phyloP scores from a whole-genome alignment of 169 alveolate species.

The Besnoitia besnoiti region DNA sequence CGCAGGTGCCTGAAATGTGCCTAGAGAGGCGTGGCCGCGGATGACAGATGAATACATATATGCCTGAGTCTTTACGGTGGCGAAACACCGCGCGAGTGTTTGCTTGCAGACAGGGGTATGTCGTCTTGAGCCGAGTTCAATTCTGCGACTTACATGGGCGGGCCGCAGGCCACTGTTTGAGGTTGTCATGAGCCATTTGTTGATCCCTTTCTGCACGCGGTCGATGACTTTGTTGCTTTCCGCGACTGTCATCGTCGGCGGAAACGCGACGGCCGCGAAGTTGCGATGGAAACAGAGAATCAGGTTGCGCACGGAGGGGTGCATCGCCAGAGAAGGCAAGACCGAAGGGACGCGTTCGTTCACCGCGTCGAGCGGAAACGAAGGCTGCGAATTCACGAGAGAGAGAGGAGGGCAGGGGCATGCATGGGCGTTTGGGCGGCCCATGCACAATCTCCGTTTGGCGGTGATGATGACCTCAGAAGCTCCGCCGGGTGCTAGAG shows the following conservation, averaged over 20 bases:
- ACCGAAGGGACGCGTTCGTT: neutral
- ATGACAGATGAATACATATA: no score
- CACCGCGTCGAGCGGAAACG: slow-evolving; percentile 20
- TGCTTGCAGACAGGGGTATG: no score
- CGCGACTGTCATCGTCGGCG: slow-evolving; percentile 22
- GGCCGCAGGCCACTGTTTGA: neutral
- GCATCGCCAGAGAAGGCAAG: slow-evolving; percentile 17
- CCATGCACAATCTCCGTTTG: neutral
- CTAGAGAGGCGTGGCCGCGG: no score
- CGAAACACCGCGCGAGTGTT: no score
- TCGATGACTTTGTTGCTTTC: slow-evolving; percentile 33
- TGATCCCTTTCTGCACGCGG: slow-evolving; percentile 19
- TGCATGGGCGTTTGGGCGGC: neutral
- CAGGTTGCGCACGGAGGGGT: slow-evolving; percentile 6
- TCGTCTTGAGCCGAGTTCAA: neutral
- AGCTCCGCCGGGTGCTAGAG: no score
- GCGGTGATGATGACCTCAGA: no score
- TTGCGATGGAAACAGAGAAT: slow-evolving; percentile 26
- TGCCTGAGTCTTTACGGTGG: no score
- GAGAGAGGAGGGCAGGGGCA: neutral
- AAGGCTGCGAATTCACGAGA: no score
- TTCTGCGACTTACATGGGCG: neutral
- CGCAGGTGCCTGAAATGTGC: no score
- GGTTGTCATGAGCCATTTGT: neutral
- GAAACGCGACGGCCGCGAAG: slow-evolving; percentile 14